A percentile compares a stretch with the other conserved stretches of the same genome.
These are phyloP conservation scores for Aspergillus sp. DNA, from an alignment of 2,329 filamentous ascomycete species.

Conservation along the genomic window DNA sequence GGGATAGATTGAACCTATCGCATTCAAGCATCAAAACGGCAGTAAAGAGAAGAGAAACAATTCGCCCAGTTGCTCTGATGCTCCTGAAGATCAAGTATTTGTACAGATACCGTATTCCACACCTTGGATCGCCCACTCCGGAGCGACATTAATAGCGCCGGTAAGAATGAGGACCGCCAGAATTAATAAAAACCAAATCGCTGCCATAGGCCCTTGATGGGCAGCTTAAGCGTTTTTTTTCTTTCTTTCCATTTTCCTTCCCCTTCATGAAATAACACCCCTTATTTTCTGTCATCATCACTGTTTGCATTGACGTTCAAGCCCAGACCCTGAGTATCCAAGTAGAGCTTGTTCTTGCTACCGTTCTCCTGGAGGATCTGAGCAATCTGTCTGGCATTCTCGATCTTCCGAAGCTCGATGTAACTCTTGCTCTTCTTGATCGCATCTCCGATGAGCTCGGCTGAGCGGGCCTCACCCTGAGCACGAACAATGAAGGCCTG, in stretches of 20 bases:
- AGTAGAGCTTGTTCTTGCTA: constrained; percentile 86
- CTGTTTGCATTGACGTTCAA: constrained; percentile 64
- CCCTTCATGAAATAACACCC: constrained; percentile 1
- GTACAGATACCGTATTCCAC: constrained; percentile 26
- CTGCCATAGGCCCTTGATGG: neutral
- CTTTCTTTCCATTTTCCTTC: constrained; percentile 1
- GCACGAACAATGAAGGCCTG: constrained; percentile 97
- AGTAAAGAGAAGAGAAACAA: constrained; percentile 28
- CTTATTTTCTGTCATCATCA: constrained; percentile 29
- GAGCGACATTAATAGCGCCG: constrained; percentile 17
- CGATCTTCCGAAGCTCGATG: constrained; percentile 94
- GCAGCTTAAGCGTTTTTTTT: neutral
- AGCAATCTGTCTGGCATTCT: constrained; percentile 91
- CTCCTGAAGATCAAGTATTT: constrained; percentile 29
- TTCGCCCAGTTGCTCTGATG: constrained; percentile 20
- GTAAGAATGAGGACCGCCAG: constrained; percentile 5
- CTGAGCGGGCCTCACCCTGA: constrained; percentile 97
- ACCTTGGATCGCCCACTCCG: constrained; percentile 8
- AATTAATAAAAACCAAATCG: constrained; percentile 4
- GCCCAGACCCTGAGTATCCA: constrained; percentile 86
- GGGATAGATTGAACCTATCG: no score
- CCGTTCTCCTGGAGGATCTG: constrained; percentile 77
- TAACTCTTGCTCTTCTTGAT: constrained; percentile 99
- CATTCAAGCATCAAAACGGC: no score
- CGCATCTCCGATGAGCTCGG: constrained; percentile 95